Evolutionary conservation across 352 stramenopile genomes (phyloP), one percentile per base, ranked within the genome.

Genomic region (Pythium guiyangense): DNA sequence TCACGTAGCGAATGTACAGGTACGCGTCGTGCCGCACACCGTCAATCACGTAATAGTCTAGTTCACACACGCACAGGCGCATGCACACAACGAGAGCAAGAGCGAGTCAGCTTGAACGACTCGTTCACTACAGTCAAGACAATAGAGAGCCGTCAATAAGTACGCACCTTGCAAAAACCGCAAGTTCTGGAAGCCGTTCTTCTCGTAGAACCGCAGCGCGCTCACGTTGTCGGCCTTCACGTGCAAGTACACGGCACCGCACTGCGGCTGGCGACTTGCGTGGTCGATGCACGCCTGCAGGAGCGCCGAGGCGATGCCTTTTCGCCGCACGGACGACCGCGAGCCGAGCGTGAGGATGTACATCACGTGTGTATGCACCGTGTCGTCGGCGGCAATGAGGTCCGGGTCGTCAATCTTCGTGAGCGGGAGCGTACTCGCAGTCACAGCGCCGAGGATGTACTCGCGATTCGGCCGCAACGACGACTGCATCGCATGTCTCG

Each of bases 321-420:
- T 76, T 17, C 92, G 67, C 59, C 96, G 79, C 60, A 96, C 96
- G 17, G 85, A 77, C 1, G 71, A 57, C n/a, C 74, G 71, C 2
- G 86, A 96, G 6, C 94, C 95, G 15, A 99, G 73, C 31, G 96
- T 98, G 57, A 99, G 90, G 51, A 99, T 98, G 71, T 99, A 99
- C 84, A 98, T 98, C 55, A 98, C 82, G 55, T 83, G 74, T 2
- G 74, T 87, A 67, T 97, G 78, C 17, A 62, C 69, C 76, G 64
- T 57, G 64, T 87, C 69, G 53, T 76, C 70, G 0, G 58, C 61
- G 14, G 88, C 70, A 52, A 90, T 71, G 59, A 86, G 62, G 8
- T 77, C 63, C 39, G 69, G 76, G 71, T 78, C 82, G 48, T 88
- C 86, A 56, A 83, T 73, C 52, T 74, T 86, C 62, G 62, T 75